These are phyloP conservation scores for Penicillium fuscoglaucum DNA, from an alignment of 2,329 filamentous ascomycete species.

Conservation along the genomic window DNA sequence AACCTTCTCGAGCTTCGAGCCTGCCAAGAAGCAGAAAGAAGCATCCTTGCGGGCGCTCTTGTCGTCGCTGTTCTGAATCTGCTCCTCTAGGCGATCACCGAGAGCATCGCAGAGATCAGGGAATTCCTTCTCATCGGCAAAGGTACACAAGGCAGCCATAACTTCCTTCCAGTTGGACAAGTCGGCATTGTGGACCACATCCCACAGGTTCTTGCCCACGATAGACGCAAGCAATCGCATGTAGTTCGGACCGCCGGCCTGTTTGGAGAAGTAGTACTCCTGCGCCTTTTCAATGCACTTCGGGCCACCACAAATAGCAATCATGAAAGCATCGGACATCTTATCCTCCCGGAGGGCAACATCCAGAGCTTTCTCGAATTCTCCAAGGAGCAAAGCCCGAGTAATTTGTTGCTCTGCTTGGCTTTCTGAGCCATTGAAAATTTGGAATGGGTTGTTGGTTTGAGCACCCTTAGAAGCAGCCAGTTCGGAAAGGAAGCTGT, in stretches of 20 bases:
- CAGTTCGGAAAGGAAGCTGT: conserved; percentile 83
- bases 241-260: conserved; percentile 83
- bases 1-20: conserved; percentile 96
- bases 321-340: conserved; percentile 94
- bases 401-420: conserved; percentile 84
- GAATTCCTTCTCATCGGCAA: conserved; percentile 87
- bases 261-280: conserved; percentile 81
- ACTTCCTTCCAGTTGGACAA: conserved; percentile 93
- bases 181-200: conserved; percentile 94
- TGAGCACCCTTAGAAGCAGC: conserved; percentile 87
- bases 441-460: conserved; percentile 90
- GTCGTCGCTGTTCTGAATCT: conserved; percentile 57
- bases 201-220: conserved; percentile 95
- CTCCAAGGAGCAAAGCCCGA: conserved; percentile 80
- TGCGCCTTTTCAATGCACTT: conserved; percentile 93
- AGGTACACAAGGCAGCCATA: conserved; percentile 94
- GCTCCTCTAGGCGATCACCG: conserved; percentile 83
- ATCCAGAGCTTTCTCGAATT: conserved; percentile 86
- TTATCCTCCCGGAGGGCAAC: conserved; percentile 85
- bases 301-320: conserved; percentile 94
- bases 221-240: conserved; percentile 86
- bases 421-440: conserved; percentile 81
- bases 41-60: conserved; percentile 73
- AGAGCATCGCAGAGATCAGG: conserved; percentile 92
- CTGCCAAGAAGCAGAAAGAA: conserved; percentile 93